Evolutionary conservation across 352 stramenopile species (phyloP).

Genomic region (Phytophthora foliorum): DNA sequence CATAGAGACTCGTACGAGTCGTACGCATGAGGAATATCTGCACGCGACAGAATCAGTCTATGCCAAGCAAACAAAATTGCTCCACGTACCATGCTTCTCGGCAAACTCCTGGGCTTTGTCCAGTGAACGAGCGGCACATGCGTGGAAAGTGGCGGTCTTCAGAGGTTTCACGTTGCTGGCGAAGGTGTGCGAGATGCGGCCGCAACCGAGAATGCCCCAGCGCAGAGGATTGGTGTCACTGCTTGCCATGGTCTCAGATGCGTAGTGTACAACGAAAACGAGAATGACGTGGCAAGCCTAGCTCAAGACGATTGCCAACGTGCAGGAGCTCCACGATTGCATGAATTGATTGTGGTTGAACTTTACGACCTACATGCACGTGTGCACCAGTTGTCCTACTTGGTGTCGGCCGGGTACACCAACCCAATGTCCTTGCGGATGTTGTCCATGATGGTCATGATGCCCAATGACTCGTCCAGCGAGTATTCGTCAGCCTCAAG

Average conservation of each 20-base stretch:
- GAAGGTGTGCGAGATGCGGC: slow-evolving; percentile 71
- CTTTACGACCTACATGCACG: slow-evolving; percentile 8
- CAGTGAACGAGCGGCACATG: slow-evolving; percentile 61
- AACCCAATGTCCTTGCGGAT: slow-evolving; percentile 67
- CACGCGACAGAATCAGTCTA: neutral
- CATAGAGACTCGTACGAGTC: slow-evolving; percentile 86
- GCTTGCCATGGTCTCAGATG: slow-evolving; percentile 11
- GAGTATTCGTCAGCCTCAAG: slow-evolving; percentile 58
- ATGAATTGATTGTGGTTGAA: slow-evolving; percentile 28
- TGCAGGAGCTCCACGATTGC: neutral
- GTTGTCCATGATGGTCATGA: slow-evolving; percentile 74
- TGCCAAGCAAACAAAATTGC: slow-evolving; percentile 12
- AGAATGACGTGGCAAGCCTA: slow-evolving; percentile 12
- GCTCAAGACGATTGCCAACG: neutral
- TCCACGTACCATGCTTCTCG: slow-evolving; percentile 48
- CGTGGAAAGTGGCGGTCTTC: slow-evolving; percentile 29
- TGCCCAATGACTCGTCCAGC: slow-evolving; percentile 61
- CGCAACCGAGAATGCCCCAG: slow-evolving; percentile 75
- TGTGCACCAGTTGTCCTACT: slow-evolving; percentile 16
- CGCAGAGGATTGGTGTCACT: slow-evolving; percentile 36
- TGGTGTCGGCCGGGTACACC: slow-evolving; percentile 42
- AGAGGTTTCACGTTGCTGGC: slow-evolving; percentile 51
- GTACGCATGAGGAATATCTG: slow-evolving; percentile 58
- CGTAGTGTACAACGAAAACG: slow-evolving; percentile 8
- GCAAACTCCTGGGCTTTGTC: slow-evolving; percentile 55